A percentile compares a stretch with the other conserved stretches of the same genome.
Conservation (phyloP, 2,329 filamentous ascomycete species). For the Endoconidiophora laricicola region DNA sequence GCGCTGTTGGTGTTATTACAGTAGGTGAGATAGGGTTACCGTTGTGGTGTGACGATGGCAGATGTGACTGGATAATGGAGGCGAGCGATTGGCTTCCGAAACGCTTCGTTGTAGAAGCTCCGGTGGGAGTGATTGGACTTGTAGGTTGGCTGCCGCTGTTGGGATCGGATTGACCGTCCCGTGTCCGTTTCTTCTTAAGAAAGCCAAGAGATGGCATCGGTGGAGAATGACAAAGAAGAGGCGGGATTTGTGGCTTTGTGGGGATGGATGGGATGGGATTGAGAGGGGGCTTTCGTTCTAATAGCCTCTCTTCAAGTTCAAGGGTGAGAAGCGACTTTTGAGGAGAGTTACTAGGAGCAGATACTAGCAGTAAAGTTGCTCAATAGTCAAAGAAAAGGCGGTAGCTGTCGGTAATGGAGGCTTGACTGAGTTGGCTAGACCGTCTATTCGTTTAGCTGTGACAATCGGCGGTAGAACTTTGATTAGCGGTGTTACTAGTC, state of each 20-base stretch:
- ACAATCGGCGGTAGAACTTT: no score
- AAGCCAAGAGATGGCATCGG: conserved; percentile 89
- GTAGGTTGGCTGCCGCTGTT: conserved; percentile 49
- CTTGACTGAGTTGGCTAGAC: no score
- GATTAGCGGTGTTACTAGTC: no score
- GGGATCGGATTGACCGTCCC: conserved; percentile 63
- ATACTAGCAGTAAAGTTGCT: no score
- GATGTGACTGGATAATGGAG: conserved; percentile 7
- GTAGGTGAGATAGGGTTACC: no score
- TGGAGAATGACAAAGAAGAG: conserved; percentile 8
- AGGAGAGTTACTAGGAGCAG: no score
- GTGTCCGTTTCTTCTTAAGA: conserved; percentile 97
- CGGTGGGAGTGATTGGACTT: conserved; percentile 44
- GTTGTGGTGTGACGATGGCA: conserved; percentile 9
- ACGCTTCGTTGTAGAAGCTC: neutral
- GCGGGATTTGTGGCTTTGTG: conserved; percentile 3
- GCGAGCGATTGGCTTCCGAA: conserved; percentile 9
- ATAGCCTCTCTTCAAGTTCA: no score
- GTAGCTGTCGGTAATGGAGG: no score
- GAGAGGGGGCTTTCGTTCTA: no score
- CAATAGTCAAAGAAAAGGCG: no score
- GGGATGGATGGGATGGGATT: neutral
- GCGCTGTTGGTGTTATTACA: conserved; percentile 15
- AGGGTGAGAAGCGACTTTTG: no score
- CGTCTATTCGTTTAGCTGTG: no score